Base-by-base conservation (phyloP, 805 yeast genomes). In the Saturnispora mendoncae region DNA sequence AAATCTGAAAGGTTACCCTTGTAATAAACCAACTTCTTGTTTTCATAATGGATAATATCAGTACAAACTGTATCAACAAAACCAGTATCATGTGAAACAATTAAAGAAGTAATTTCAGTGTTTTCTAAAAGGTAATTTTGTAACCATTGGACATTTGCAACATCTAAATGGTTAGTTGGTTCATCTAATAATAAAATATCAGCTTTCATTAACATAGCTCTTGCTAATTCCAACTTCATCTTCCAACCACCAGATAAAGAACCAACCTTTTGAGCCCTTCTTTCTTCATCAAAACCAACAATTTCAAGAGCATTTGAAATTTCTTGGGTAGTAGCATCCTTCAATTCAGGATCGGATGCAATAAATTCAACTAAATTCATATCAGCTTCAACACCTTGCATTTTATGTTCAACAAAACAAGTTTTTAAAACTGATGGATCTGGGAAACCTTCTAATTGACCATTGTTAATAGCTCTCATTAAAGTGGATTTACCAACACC, bases 201-300 rank as follows among this genome's bases (percentile, higher is more conserved):
- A 27, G 97, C 98, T 64, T 80, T 86, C 86, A 87, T 84, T 53
- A 90, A 71, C 96, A 90, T 88, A 28, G 97, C 98, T 68, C 97
- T 81, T n/a, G 97, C 98, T 56, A 90, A 72, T 66, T 88, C 97
- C 52, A 90, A 74, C 68, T 90, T 90, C 98, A 90, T 90, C 67
- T 92, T 92, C 98, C 98, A 90, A 64, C 98, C 98, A 65, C 98
- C 98, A 33, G 96, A 85, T 45, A 90, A 69, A 2, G 97, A 84
- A 30, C 96, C 96, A 44, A 92, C 96, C 36, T 84, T 75, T 66
- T 88, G 97, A 24, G 75, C 74, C 61, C 94, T 76, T 68, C 96
- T 79, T 58, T 80, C 90, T 43, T 82, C 92, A 51, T 92, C 80
- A 63, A 90, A 90, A 2, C 97, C 97, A 62, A 90, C 97, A 38